Evolutionary conservation across 495 filamentous ascomycete genomes (phyloP), one percentile per base, ranked within the genome.

Genomic region (Geopyxis carbonaria): DNA sequence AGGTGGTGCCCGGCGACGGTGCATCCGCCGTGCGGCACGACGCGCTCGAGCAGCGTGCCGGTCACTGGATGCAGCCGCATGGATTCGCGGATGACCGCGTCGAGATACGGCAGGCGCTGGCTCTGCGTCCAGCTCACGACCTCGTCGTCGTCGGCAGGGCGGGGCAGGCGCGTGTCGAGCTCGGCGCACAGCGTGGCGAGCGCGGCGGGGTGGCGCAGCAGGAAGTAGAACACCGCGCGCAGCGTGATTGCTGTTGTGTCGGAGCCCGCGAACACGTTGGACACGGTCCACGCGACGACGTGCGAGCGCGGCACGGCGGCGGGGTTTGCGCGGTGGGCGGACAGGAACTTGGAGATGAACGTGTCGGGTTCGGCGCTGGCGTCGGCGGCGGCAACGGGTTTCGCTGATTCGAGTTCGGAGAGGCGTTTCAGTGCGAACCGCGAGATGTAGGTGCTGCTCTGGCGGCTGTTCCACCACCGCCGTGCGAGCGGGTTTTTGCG

Each of bases 81-180:
- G 0, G 70, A 61, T 55, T 85, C 79, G 55, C 79, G 75, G 47
- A 83, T 67, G 23, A 69, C 68, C 3, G 76, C 73, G 39, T 76
- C 72, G 10, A 82, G 67, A 46, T 81, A 83, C 1, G 53, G 60
- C 7, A 80, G 36, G 23, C 30, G 28, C 14, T 28, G 13, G 5
- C 23, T 25, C 16, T 39, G 23, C 23, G 23, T 25, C 14, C 30
- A 39, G 4, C 23, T 15, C 23, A 39, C 30, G 13, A 28, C 22
- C 5, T 14, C 6, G 31, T 5, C n/a, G 5, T 14, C 6, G 31
- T 5, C n/a, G n/a, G 31, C 13, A n/a, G n/a, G n/a, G 6, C 13
- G 13, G 7, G 5, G 5, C 10, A 30, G 31, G 22, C 37, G 36
- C 5, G 36, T 39, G 14, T 59, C 57, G n/a, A 69, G 54, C 45